These are phyloP conservation scores for Phyllostachys edulis DNA, from an alignment of 176 grass and related monocot genomes.

Conservation along the genomic window DNA sequence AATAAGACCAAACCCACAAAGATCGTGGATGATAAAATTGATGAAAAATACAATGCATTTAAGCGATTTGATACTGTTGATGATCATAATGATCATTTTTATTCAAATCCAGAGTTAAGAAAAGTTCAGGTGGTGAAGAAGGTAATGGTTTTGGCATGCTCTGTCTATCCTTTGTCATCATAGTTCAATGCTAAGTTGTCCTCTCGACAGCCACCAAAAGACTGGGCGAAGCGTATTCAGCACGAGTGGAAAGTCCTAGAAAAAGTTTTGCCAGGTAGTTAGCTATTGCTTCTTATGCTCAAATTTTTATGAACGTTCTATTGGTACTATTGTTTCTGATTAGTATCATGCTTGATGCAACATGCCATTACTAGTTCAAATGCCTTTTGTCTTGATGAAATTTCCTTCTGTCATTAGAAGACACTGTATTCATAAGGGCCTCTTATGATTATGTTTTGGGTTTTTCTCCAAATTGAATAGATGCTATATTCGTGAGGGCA, in stretches of 20 bases:
- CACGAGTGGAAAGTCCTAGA: slow-evolving; percentile 82
- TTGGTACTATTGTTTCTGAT: not conserved
- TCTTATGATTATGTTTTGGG: slow-evolving; percentile 35
- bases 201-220: slow-evolving; percentile 65
- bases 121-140: slow-evolving; percentile 39
- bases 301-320: not conserved
- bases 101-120: slow-evolving; percentile 41
- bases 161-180: not conserved
- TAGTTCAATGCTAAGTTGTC: slow-evolving; percentile 21
- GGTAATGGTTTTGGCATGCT: slow-evolving; percentile 32
- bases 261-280: slow-evolving; percentile 79
- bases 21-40: slow-evolving; percentile 51
- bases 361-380: slow-evolving; percentile 4
- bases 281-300: slow-evolving; percentile 12
- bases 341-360: not conserved
- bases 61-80: slow-evolving; percentile 79
- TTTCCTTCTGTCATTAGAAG: not conserved
- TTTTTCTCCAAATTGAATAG: slow-evolving; percentile 43
- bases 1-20: slow-evolving; percentile 39
- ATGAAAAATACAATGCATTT: slow-evolving; percentile 68
- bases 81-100: slow-evolving; percentile 70
- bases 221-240: slow-evolving; percentile 72
- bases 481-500: slow-evolving; percentile 77
- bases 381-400: not conserved
- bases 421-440: not conserved